These are phyloP conservation scores for Kwoniella bestiolae DNA, from an alignment of 768 basidiomycete species.

Conservation along the genomic window DNA sequence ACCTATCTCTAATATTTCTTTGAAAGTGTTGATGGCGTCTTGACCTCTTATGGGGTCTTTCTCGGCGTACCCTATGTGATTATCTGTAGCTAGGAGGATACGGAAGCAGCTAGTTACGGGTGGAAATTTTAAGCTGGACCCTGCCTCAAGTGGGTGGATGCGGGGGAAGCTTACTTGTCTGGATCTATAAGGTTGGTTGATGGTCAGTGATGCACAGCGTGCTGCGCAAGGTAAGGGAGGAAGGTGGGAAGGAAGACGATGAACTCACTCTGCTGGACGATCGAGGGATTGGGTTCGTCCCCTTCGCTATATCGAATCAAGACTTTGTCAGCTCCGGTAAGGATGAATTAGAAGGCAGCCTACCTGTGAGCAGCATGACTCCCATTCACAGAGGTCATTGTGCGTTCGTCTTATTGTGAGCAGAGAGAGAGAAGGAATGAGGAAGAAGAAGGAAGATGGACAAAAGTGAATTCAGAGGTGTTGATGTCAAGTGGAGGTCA, in stretches of 20 bases:
- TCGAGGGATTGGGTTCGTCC: constrained; percentile 38
- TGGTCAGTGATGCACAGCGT: not conserved
- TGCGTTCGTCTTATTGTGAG: not conserved
- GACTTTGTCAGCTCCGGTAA: not conserved
- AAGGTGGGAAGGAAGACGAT: not conserved
- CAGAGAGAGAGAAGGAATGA: not conserved
- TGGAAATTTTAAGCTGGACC: too few species aligned
- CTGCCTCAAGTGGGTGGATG: not conserved
- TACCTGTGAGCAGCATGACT: constrained; percentile 15
- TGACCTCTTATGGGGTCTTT: constrained; percentile 91
- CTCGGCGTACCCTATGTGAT: constrained; percentile 93
- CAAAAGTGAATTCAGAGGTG: not conserved
- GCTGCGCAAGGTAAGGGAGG: not conserved
- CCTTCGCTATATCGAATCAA: constrained; percentile 1
- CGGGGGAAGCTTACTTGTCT: constrained; percentile 40
- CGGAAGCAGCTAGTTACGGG: constrained; percentile 53
- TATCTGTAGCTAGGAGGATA: constrained; percentile 92
- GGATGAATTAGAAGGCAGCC: not conserved
- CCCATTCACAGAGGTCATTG: constrained; percentile 15
- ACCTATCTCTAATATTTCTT: constrained; percentile 88
- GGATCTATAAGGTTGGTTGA: constrained; percentile 32
- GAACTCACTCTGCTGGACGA: constrained; percentile 39
- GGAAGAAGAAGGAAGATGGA: constrained; percentile 5
- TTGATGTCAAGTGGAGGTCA: constrained; percentile 25
- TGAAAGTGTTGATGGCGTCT: constrained; percentile 93